Evolutionary conservation across 306 rosid genomes (phyloP).

Genomic region (Cucumis melo): DNA sequence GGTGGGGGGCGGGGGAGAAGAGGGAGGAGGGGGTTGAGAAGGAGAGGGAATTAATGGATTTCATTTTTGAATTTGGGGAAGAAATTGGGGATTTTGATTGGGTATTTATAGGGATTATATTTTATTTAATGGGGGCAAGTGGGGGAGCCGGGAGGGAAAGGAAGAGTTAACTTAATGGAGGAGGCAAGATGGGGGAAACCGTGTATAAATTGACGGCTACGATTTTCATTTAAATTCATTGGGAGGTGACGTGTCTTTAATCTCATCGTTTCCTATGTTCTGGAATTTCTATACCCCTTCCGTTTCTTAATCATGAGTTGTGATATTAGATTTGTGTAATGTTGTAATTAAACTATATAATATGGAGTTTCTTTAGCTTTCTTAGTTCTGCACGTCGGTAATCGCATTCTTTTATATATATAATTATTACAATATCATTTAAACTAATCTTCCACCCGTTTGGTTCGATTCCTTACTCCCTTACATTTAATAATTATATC

Average conservation of each 20-base stretch:
- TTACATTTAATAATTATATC: too few relatives aligned
- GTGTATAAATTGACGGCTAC: not conserved
- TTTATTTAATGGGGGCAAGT: not conserved
- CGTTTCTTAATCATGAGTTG: too few relatives aligned
- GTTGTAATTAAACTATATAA: too few relatives aligned
- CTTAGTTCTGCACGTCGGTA: too few relatives aligned
- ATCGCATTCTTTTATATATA: too few relatives aligned
- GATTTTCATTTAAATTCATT: not conserved
- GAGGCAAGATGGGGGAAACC: not conserved
- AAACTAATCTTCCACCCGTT: too few relatives aligned
- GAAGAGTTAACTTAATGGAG: not conserved
- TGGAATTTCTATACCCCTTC: too few relatives aligned
- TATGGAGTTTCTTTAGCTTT: too few relatives aligned
- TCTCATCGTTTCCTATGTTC: not conserved
- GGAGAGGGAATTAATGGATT: not conserved
- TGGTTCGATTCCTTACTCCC: too few relatives aligned
- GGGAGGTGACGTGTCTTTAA: not conserved
- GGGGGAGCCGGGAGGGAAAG: too few relatives aligned
- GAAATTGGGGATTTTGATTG: not conserved
- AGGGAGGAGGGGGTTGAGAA: not conserved
- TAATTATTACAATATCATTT: too few relatives aligned
- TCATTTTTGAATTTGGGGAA: not conserved
- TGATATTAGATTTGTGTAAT: too few relatives aligned
- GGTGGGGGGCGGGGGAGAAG: not conserved
- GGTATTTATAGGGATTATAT: not conserved